phyloP scores from a whole-genome alignment of 495 filamentous ascomycete species.

The Podospora comata region DNA sequence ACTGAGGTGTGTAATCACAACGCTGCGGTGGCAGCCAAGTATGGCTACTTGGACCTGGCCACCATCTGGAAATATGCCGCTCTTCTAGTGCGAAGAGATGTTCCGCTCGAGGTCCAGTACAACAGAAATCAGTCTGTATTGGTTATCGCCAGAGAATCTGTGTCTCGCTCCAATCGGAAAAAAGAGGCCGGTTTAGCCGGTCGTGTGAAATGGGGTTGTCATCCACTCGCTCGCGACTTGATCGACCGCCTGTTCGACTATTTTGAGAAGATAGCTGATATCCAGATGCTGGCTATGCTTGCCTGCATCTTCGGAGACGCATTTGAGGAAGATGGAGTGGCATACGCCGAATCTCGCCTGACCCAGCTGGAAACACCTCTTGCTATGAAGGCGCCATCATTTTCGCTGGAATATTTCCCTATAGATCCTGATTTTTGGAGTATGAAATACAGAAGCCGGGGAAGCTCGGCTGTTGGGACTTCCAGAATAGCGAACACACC shows the following conservation, averaged over 20 bases:
- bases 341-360: conserved; percentile 45
- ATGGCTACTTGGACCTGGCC: conserved; percentile 70
- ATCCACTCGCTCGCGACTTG: conserved; percentile 75
- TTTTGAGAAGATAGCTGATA: conserved; percentile 74
- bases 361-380: conserved; percentile 55
- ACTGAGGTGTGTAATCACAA: conserved; percentile 80
- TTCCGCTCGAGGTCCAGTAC: conserved; percentile 63
- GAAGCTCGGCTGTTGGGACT: conserved; percentile 52
- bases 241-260: conserved; percentile 68
- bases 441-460: conserved; percentile 44
- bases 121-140: conserved; percentile 54
- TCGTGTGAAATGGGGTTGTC: conserved; percentile 78
- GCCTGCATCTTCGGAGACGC: conserved; percentile 81
- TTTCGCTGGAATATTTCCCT: conserved; percentile 67
- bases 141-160: conserved; percentile 57
- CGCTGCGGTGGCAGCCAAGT: conserved; percentile 67
- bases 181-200: conserved; percentile 49
- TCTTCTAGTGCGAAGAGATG: conserved; percentile 70
- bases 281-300: conserved; percentile 95
- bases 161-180: conserved; percentile 42
- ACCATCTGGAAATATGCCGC: conserved; percentile 81
- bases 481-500: conserved; percentile 58
- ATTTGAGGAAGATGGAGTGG: conserved; percentile 42
- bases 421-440: conserved; percentile 58
- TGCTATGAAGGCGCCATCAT: conserved; percentile 62